Evolutionary conservation across 257 asterid species (phyloP), one percentile per base, ranked within the genome.

Genomic region (Salvia hispanica): DNA sequence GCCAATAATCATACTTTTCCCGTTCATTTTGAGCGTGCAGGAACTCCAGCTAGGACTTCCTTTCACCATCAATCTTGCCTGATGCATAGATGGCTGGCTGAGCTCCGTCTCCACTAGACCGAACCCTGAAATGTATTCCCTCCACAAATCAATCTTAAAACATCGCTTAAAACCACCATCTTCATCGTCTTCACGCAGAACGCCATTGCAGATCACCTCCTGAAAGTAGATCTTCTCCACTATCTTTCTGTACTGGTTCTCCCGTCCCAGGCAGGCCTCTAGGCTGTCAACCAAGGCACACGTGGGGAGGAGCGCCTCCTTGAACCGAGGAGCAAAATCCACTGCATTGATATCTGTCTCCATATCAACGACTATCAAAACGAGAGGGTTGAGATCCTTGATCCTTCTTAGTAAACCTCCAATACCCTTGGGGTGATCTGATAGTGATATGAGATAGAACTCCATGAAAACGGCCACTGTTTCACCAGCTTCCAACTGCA

Each of bases 81-180:
- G 82, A 67, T 34, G 65, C 73, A 83, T 58, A 13, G 87, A 73
- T 15, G 63, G 44, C 64, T 51, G 55, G 57, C 88, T 81, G 36
- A 81, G 72, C 4, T 61, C 77, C 6, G 62, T 46, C 58, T 85
- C 88, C 55, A 72, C 70, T 9, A 85, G 62, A 11, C 80, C 85
- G 33, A 60, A 58, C 7, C 15, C 62, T 4, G 56, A 31, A 15
- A 83, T 61, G 25, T 67, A 65, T 4, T 31, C 68, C 69, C 85
- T 77, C 91, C 91, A 85, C 12, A 67, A 65, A 21, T 73, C 62
- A 45, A 85, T 69, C 15, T 47, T 65, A 11, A 59, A 67, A 66
- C 73, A 73, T 18, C 25, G 18, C 18, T n/a, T n/a, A 57, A 57
- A 57, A n/a, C 25, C 7, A 34, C 7, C 61, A 28, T 55, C 40